These are phyloP conservation scores for Salvia miltiorrhiza DNA, from an alignment of 257 asterid genomes.

Conservation along the genomic window DNA sequence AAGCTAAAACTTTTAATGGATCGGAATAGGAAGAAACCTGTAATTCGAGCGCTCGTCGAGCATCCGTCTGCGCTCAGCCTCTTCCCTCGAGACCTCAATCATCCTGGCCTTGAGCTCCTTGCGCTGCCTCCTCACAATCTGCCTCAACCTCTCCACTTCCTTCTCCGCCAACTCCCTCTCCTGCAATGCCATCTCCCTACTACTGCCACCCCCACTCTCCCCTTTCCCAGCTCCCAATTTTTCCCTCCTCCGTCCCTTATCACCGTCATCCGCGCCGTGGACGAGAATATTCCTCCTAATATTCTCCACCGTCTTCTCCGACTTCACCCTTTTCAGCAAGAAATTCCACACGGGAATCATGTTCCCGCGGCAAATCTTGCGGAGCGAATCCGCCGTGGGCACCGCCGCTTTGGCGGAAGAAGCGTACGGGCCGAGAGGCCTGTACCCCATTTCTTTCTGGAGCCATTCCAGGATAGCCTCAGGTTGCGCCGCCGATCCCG, in stretches of 20 bases:
- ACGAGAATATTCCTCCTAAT: constrained; percentile 85
- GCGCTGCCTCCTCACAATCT: constrained; percentile 85
- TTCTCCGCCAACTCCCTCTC: constrained; percentile 96
- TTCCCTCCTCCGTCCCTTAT: constrained; percentile 57
- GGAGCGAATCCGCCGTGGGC: constrained; percentile 75
- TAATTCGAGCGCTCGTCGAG: constrained; percentile 85
- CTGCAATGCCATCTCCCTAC: constrained; percentile 84
- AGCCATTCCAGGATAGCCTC: constrained; percentile 92
- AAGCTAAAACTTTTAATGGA: not conserved
- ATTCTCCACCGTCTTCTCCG: constrained; percentile 91
- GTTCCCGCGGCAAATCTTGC: constrained; percentile 91
- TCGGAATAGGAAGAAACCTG: constrained; percentile 43
- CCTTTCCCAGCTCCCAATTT: constrained; percentile 42
- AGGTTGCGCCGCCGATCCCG: constrained; percentile 66
- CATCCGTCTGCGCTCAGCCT: constrained; percentile 91
- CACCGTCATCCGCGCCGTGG: constrained; percentile 66
- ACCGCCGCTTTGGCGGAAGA: constrained; percentile 59
- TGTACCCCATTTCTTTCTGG: constrained; percentile 89
- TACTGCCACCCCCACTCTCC: constrained; percentile 40
- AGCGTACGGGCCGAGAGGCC: constrained; percentile 78
- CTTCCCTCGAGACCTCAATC: constrained; percentile 95
- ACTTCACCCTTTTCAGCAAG: constrained; percentile 74
- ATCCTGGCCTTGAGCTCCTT: constrained; percentile 91
- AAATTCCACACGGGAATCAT: constrained; percentile 95
- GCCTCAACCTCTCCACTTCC: constrained; percentile 97